Conservation (phyloP, 1,284 basidiomycete species). For the Phellopilus nigrolimitatus region DNA sequence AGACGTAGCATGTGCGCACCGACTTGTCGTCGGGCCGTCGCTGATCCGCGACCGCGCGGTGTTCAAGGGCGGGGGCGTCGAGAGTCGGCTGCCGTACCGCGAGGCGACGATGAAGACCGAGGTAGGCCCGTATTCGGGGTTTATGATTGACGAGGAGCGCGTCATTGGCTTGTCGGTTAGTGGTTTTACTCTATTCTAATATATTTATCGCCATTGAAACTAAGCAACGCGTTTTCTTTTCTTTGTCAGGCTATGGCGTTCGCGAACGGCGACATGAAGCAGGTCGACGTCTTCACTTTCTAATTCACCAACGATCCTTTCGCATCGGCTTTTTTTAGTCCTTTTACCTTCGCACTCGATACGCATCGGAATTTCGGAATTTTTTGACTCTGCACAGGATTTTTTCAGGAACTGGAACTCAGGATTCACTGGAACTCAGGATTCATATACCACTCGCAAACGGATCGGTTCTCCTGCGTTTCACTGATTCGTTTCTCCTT, state of each 20-base stretch:
- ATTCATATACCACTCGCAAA: too few species aligned
- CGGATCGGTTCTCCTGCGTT: too few species aligned
- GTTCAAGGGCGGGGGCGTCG: constrained; percentile 8
- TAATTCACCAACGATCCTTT: constrained; percentile 14
- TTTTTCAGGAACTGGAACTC: too few species aligned
- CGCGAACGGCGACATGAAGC: constrained; percentile 25
- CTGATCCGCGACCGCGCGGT: constrained; percentile 6
- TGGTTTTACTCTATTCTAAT: neutral
- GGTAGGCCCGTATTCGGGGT: constrained; percentile 25
- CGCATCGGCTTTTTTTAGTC: neutral
- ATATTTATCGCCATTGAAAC: neutral
- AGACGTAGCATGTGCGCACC: constrained; percentile 7
- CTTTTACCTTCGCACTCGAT: neutral
- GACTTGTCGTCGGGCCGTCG: constrained; percentile 4
- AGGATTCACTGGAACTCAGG: too few species aligned
- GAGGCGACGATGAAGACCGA: constrained; percentile 13
- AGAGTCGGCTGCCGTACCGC: constrained; percentile 13
- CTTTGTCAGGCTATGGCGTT: constrained; percentile 21
- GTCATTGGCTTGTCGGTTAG: constrained; percentile 32
- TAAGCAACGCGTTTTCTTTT: neutral
- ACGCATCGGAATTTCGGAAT: neutral
- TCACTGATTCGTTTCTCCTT: too few species aligned
- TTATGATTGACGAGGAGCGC: constrained; percentile 32
- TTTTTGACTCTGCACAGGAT: neutral
- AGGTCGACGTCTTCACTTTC: constrained; percentile 28